phyloP scores from a whole-genome alignment of 345 rosid species.

The Citrus medica region DNA sequence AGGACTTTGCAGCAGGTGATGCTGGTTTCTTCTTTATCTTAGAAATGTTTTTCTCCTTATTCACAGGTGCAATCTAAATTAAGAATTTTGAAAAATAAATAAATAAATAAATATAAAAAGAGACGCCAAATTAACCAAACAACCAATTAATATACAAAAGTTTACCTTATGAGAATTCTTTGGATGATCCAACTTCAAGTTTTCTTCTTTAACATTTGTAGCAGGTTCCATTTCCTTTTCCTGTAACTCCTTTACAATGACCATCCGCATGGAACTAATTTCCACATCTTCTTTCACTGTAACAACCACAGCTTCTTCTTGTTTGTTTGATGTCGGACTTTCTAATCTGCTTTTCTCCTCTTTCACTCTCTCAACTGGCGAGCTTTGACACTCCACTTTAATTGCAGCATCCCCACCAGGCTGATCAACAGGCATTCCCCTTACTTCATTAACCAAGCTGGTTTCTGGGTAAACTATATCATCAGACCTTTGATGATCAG shows the following conservation, averaged over 20 bases:
- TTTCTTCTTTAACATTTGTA: slow-evolving; percentile 25
- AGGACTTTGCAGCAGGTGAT: slow-evolving; percentile 15
- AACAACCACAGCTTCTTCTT: slow-evolving; percentile 31
- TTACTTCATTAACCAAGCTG: slow-evolving; percentile 25
- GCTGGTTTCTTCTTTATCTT: slow-evolving; percentile 31
- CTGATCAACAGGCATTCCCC: slow-evolving; percentile 12
- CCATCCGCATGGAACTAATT: slow-evolving; percentile 8
- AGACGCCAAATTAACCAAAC: background rate
- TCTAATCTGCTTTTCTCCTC: slow-evolving; percentile 27
- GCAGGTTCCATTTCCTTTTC: slow-evolving; percentile 29
- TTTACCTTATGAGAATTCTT: slow-evolving; percentile 56
- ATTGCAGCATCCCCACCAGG: slow-evolving; percentile 34
- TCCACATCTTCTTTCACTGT: slow-evolving; percentile 25
- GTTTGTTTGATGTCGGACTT: slow-evolving; percentile 8
- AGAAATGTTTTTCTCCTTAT: slow-evolving; percentile 26
- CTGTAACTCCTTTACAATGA: slow-evolving; percentile 24
- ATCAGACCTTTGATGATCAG: slow-evolving; percentile 23
- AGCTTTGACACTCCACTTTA: slow-evolving; percentile 36
- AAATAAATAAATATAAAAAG: too few relatives aligned
- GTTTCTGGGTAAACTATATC: slow-evolving; percentile 37
- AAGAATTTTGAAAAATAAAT: background rate
- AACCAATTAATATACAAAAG: background rate
- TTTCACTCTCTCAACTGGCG: slow-evolving; percentile 28
- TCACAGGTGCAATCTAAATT: slow-evolving; percentile 38
- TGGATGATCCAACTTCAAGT: slow-evolving; percentile 27